phyloP scores from a whole-genome alignment of 257 asterid species.

The Nicotiana tomentosiformis region DNA sequence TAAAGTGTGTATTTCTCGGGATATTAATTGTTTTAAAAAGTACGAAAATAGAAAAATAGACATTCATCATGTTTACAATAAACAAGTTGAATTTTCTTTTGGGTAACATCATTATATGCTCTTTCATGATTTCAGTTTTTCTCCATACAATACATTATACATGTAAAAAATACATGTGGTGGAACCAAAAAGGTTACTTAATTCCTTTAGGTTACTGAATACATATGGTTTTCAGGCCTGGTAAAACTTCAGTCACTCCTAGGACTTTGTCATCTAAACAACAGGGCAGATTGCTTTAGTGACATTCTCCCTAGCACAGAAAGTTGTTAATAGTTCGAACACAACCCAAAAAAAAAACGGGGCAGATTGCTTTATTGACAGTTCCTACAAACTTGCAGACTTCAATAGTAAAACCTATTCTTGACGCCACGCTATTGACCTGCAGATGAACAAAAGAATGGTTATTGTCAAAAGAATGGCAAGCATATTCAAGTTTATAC shows the following conservation, averaged over 20 bases:
- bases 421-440: background rate
- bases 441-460: background rate
- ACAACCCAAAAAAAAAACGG: background rate
- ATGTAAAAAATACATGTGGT: conserved; percentile 41
- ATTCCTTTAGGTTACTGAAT: conserved; percentile 16
- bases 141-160: too few relatives aligned
- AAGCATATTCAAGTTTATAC: too few relatives aligned
- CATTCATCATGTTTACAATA: too few relatives aligned
- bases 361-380: background rate
- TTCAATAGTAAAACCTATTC: background rate
- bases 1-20: too few relatives aligned
- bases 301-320: background rate
- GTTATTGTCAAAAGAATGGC: background rate
- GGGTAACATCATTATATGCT: too few relatives aligned
- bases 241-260: too few relatives aligned
- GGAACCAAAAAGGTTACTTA: conserved; percentile 49
- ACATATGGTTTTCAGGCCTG: conserved; percentile 26
- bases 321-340: background rate
- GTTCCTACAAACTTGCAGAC: background rate
- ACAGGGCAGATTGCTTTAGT: too few relatives aligned
- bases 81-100: too few relatives aligned
- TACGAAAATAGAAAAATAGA: too few relatives aligned
- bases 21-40: too few relatives aligned
- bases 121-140: too few relatives aligned
- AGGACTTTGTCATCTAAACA: too few relatives aligned